Base-by-base conservation (phyloP, 1,139 yeast species). In the Zygoascus sp. region DNA sequence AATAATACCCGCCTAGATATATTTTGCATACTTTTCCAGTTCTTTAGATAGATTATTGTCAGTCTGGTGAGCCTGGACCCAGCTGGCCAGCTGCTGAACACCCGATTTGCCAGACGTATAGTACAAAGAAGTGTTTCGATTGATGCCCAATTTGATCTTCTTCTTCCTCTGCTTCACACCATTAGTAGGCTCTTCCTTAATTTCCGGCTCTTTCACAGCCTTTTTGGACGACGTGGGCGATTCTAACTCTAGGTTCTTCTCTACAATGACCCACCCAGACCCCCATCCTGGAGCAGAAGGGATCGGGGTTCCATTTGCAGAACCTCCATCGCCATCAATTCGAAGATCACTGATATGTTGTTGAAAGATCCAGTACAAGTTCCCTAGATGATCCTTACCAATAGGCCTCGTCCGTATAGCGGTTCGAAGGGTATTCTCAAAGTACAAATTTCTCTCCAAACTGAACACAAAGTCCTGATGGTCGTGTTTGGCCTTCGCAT, bases 341-440 rank as follows among this genome's bases (percentile, higher is more conserved):
- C 20, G 4, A 9, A 10, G 9, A 13, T 38, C 34, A 4, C 17
- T 30, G 3, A 30, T 16, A 38, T 64, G 61, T 44, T 63, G 67
- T 51, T 66, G 69, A 45, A 68, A 59, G 3, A 59, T 55, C 72
- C 72, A 68, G 52, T 67, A 68, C 21, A 52, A 52, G 50, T 68
- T 68, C 8, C 69, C 70, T 27, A 54, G 51, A 7, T 53, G 51
- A 53, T 68, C 72, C 4, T 39, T 44, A 17, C 70, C 70, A 16
- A 68, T 45, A 3, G 69, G 62, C 21, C 55, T 45, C 2, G 68
- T 68, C 28, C 72, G 60, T 40, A 56, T 54, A 43, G 56, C 62
- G 52, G 56, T 55, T 47, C 60, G 61, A 40, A 42, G 36, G 6
- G 40, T 34, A 21, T 15, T 40, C 28, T 34, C 45, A n/a, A 42